Base-by-base conservation (phyloP, 768 basidiomycete genomes). In the Tylopilus sp. region DNA sequence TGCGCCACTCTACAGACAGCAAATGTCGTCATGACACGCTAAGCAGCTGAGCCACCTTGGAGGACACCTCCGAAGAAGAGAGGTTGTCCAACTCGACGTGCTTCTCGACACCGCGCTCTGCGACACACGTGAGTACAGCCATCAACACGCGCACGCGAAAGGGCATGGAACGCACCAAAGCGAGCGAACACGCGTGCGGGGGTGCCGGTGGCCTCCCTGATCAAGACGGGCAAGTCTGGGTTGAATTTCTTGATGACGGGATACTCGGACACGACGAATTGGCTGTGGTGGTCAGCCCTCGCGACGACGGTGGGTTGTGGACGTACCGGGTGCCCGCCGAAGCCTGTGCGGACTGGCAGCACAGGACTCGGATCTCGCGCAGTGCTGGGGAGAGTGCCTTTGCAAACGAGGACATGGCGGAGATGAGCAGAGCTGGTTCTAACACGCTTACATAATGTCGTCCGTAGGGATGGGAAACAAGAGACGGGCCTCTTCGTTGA, bases 141-240 rank as follows among this genome's bases (percentile, higher is more conserved):
- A 59, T 37, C 50, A 31, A 48, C 43, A 53, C 38, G 51, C 28
- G 29, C 14, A 37, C 50, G 31, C 48, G 49, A 51, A 55, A 44
- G 48, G 55, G 38, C 54, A 59, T 36, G 48, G 53, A 42, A 70
- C 88, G 69, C 72, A 93, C 91, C 90, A 66, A 89, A 93, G 63
- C 91, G 78, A 48, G 87, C 90, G 78, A 92, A 93, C 43, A 81
- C 82, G 64, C 91, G 78, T 56, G 89, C 89, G 33, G 88, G 89
- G 9, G 88, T 90, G 33, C 84, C 87, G 48, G 73, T 75, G 16
- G 89, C 91, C 72, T 91, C 87, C 61, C 91, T 79, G 63, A 92
- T 87, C 61, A 92, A 69, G 33, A 91, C 78, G 17, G 89, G 91
- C n/a, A 93, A 73, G 72, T 93, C 85, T 34, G 90, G 91, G 66